Percentiles rank a stretch among this genome's conserved stretches.
Conservation (phyloP, 148 eudicot species). For the Dysphania ambrosioides region DNA sequence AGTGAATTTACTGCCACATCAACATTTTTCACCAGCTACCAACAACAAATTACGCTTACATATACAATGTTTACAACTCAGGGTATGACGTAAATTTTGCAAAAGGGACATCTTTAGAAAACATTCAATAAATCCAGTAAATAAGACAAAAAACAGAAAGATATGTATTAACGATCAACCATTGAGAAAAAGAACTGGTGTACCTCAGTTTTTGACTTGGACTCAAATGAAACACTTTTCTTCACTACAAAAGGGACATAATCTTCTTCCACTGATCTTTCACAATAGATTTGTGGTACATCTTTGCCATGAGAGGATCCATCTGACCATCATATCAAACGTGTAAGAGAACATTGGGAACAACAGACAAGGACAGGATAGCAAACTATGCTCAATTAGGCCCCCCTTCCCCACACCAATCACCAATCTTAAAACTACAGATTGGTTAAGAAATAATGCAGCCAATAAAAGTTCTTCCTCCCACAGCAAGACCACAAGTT, state of each 20-base stretch:
- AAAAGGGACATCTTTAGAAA: too few species aligned
- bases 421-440: background rate
- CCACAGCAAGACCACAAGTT: background rate
- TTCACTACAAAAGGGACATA: too few species aligned
- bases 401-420: background rate
- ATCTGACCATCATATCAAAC: conserved; percentile 18
- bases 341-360: background rate
- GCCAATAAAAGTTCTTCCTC: background rate
- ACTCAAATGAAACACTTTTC: conserved; percentile 32
- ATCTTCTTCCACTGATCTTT: conserved; percentile 18
- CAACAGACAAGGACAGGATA: background rate
- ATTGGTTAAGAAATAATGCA: background rate
- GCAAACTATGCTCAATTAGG: background rate
- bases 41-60: too few species aligned
- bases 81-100: too few species aligned
- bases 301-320: conserved; percentile 21
- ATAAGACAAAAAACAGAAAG: too few species aligned
- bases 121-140: too few species aligned
- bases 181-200: background rate
- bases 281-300: conserved; percentile 11
- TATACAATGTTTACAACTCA: too few species aligned
- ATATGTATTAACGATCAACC: too few species aligned
- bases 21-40: too few species aligned
- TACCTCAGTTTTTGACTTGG: conserved; percentile 45
- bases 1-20: too few species aligned